Evolutionary conservation across 2,329 filamentous ascomycete species (phyloP).

Genomic region (Alternaria arborescens): DNA sequence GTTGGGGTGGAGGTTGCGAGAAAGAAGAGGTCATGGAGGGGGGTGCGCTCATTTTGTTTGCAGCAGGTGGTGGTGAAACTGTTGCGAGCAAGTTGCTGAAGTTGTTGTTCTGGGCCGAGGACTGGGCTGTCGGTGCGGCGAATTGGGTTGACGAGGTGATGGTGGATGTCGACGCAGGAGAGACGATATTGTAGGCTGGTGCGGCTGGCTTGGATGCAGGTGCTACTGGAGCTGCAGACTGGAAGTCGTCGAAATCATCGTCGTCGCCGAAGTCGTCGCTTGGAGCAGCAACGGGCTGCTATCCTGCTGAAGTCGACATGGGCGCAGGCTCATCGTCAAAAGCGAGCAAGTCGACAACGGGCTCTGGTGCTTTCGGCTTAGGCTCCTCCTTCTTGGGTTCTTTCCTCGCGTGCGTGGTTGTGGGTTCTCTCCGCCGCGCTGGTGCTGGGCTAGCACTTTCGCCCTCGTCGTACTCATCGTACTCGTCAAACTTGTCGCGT

Average conservation of each 20-base stretch:
- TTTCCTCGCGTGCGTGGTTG: constrained; percentile 44
- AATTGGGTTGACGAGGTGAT: constrained; percentile 72
- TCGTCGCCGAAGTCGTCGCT: constrained; percentile 66
- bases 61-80: constrained; percentile 72
- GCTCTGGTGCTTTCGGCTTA: constrained; percentile 75
- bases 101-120: constrained; percentile 80
- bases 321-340: constrained; percentile 79
- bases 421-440: constrained; percentile 60
- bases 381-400: constrained; percentile 72
- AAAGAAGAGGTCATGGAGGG: constrained; percentile 47
- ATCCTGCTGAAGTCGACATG: constrained; percentile 56
- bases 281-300: constrained; percentile 53
- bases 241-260: constrained; percentile 97
- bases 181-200: constrained; percentile 57
- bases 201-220: constrained; percentile 45
- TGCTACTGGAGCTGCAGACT: constrained; percentile 73
- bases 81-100: constrained; percentile 85
- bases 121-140: constrained; percentile 83
- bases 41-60: constrained; percentile 64
- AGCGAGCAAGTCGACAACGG: constrained; percentile 91
- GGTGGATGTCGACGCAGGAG: constrained; percentile 57
- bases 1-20: constrained; percentile 61
- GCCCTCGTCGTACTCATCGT: constrained; percentile 93
- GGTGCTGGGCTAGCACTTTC: constrained; percentile 60
- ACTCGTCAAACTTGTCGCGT: constrained; percentile 89